Base-by-base conservation (phyloP, 805 yeast species). In the Metschnikowia lunata region DNA sequence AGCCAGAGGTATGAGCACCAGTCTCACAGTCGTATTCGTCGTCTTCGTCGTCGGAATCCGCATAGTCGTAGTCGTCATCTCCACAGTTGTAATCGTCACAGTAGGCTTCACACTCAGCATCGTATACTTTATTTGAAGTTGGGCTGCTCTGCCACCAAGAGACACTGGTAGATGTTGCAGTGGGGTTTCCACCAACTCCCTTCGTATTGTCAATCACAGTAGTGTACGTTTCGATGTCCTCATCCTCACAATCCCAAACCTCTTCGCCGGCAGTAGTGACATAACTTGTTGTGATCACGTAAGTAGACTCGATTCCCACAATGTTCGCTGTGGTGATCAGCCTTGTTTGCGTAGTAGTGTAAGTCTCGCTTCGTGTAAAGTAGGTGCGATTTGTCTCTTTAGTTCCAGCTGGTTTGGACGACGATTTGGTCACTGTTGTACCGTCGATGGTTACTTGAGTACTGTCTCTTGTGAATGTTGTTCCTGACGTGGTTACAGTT, bases 31-130 rank as follows among this genome's bases (percentile, higher is more conserved):
- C 44, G 14, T 31, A 30, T 9, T 43, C 50, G 12, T 46, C 52
- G 18, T 42, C 45, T 8, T 51, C 55, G 31, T 42, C 51, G 36
- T 49, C 55, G 23, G 47, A 42, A 40, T 49, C 54, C 37, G 43
- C 49, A 36, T 49, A 51, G 42, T 51, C 55, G 37, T 42, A 51
- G 39, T 51, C 55, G 9, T 44, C 50, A 35, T 49, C 55, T 7
- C 55, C 55, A 26, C 55, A 51, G 41, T 51, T 46, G 27, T 47
- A 46, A 27, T 38, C 42, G 26, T 51, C 55, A 30, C 55, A 51
- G 37, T 51, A 36, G 12, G 55, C 55, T 14, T 45, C 37, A 23
- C 55, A 51, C 29, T 45, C 45, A 15, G 44, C 6, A 32, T 51
- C 55, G 40, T 49, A 50, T 36, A 34, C 26, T 9, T 51, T 47